Evolutionary conservation across 176 grass and related monocot species (phyloP), one percentile per base, ranked within the genome.

Genomic region (Musa acuminata): DNA sequence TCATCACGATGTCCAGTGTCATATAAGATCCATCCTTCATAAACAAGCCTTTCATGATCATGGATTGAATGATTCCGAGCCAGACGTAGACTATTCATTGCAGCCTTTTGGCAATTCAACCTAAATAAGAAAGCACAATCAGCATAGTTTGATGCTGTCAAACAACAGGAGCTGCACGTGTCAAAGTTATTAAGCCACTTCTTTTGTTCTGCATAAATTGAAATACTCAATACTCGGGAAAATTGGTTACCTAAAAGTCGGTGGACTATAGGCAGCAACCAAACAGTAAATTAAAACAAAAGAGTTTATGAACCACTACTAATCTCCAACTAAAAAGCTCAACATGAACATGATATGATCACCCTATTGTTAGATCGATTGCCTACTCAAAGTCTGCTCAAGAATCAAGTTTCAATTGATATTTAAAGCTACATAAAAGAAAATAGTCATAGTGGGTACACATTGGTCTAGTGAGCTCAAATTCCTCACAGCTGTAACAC

Each of bases 21-120:
- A 10, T 98, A 98, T 48, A 98, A 51, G 51, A 98, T 93, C 90
- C 95, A 98, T 66, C 95, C 95, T 80, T 98, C 95, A 7, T 98
- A 98, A 19, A 98, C 90, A 76, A 98, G 95, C 71, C 82, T 87
- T 77, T 98, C 95, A 25, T 98, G 67, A 52, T 84, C 87, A 29
- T 89, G 79, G 3, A 53, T 68, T 2, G 95, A 89, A 85, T 82
- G 62, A 77, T 98, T 98, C 21, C 90, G 83, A 24, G 95, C 86
- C 51, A 84, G 75, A 3, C 94, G 80, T 63, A 98, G 82, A 73
- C 94, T 93, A 62, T 69, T 84, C 90, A 93, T 98, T 1, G 94
- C 94, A 64, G 82, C 79, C 86, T 93, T 93, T 64, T 98, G 94
- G 79, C 83, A 93, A 83, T 91, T 98, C 49, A 98, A 86, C 80